Conservation (phyloP, 1,139 yeast genomes). For the Saccharomyces hybrid region DNA sequence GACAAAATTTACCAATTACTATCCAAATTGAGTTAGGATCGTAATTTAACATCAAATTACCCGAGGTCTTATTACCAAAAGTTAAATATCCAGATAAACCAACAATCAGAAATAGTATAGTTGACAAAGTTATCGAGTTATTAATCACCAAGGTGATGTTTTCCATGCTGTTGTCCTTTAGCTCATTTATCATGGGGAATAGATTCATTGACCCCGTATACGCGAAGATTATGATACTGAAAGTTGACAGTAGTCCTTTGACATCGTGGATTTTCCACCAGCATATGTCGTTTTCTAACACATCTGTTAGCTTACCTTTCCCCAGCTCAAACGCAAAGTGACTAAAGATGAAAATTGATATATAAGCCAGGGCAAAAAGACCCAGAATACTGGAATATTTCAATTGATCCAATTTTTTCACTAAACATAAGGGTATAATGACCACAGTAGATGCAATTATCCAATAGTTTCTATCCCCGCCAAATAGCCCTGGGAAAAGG, state of each 20-base stretch:
- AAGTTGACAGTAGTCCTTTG: constrained; percentile 62
- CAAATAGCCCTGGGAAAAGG: constrained; percentile 63
- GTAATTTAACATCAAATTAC: constrained; percentile 73
- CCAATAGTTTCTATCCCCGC: constrained; percentile 45
- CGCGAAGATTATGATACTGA: constrained; percentile 90
- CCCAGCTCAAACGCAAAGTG: constrained; percentile 43
- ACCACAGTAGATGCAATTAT: constrained; percentile 53
- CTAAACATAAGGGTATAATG: constrained; percentile 67
- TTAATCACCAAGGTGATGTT: constrained; percentile 48
- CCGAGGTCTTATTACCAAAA: constrained; percentile 69
- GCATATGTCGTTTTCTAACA: constrained; percentile 33
- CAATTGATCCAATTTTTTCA: constrained; percentile 72
- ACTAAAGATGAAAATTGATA: constrained; percentile 62
- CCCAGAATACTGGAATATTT: constrained; percentile 85
- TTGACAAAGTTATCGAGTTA: constrained; percentile 50
- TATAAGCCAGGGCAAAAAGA: constrained; percentile 67
- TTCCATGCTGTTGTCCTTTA: constrained; percentile 47
- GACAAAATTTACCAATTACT: constrained; percentile 58
- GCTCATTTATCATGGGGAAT: constrained; percentile 83
- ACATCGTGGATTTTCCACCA: constrained; percentile 48
- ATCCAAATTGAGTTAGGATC: constrained; percentile 33
- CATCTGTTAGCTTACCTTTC: not conserved
- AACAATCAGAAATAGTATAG: constrained; percentile 55
- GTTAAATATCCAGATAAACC: constrained; percentile 82
- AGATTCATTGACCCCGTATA: constrained; percentile 93